A percentile compares a stretch with the other conserved stretches of the same genome.
Evolutionary conservation across 1,139 yeast species (phyloP).

Genomic region (Hansenula lynferdii): DNA sequence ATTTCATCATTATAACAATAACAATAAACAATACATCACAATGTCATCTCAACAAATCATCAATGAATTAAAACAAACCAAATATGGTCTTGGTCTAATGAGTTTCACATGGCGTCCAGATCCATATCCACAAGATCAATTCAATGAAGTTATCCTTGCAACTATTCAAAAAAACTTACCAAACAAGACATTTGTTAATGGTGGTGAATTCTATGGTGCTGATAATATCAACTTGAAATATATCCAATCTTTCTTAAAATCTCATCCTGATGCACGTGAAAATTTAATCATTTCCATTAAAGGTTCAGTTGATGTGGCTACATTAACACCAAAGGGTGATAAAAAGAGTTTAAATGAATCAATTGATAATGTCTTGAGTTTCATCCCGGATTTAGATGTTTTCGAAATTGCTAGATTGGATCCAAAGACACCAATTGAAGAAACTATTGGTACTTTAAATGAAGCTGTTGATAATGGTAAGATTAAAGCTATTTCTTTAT

Average conservation of each 20-base stretch:
- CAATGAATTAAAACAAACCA: background rate
- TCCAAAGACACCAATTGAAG: slow-evolving; percentile 39
- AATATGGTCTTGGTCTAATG: background rate
- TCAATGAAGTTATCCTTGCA: slow-evolving; percentile 36
- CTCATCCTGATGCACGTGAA: slow-evolving; percentile 48
- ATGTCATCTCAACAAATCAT: background rate
- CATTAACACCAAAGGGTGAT: slow-evolving; percentile 43
- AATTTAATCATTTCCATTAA: slow-evolving; percentile 60
- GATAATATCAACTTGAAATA: slow-evolving; percentile 47
- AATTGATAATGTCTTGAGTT: slow-evolving; percentile 45
- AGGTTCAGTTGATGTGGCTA: slow-evolving; percentile 45
- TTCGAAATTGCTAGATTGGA: slow-evolving; percentile 73
- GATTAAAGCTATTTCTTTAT: slow-evolving; percentile 62
- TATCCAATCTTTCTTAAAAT: slow-evolving; percentile 50
- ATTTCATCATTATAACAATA: no score
- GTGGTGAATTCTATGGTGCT: slow-evolving; percentile 76
- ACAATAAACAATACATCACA: no score
- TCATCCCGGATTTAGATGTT: slow-evolving; percentile 43
- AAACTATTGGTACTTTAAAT: slow-evolving; percentile 44
- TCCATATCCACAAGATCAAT: slow-evolving; percentile 36
- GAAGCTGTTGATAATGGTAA: slow-evolving; percentile 50
- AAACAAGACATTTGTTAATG: slow-evolving; percentile 56
- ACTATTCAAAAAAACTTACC: slow-evolving; percentile 35
- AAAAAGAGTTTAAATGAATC: slow-evolving; percentile 43
- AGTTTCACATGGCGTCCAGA: slow-evolving; percentile 22